Base-by-base conservation (phyloP, 352 stramenopile genomes). In the Thalassiosira pacifica region DNA sequence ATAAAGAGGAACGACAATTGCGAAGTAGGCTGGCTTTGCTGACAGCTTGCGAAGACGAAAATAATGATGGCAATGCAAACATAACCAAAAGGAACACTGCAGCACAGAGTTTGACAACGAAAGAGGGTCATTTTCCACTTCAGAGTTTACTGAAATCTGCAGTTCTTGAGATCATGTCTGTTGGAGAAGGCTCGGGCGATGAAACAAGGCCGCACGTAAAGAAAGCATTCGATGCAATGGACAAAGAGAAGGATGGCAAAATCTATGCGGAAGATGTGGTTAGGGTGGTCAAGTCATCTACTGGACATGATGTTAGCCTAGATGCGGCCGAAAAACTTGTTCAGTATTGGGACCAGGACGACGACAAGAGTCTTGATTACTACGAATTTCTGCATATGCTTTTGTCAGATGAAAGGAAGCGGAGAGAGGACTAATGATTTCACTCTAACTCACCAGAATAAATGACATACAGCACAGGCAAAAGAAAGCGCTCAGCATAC, bases 281-380 rank as follows among this genome's bases (percentile, higher is more conserved):
- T 34, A 59, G 72, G 40, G 27, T 81, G 11, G 68, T 81, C 45
- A 81, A 68, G 24, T 60, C 37, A 31, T 57, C 22, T 42, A 81
- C 61, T 32, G 73, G 73, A 22, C 24, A 81, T 11, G 61, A 81
- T 59, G 64, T 74, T 22, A 31, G 26, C 32, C 19, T 81, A 8
- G 32, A 66, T 13, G 63, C 29, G 0, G 73, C 73, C 42, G n/a
- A 61, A 42, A 32, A 37, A 11, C 60, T 81, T 19, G 32, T 81
- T 18, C 16, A 37, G n/a, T 24, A 48, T 3, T 81, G 73, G 73
- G 73, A 81, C 37, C 1, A 22, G 0, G 55, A 81, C 32, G 32
- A 81, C 27, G 45, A 81, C 55, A 64, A 57, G n/a, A 34, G 60
- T 31, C 60, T 81, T n/a, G 73, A 81, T 60, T 75, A 72, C 45